Base-by-base conservation (phyloP, 2,329 filamentous ascomycete genomes). In the Phialophora chinensis region DNA sequence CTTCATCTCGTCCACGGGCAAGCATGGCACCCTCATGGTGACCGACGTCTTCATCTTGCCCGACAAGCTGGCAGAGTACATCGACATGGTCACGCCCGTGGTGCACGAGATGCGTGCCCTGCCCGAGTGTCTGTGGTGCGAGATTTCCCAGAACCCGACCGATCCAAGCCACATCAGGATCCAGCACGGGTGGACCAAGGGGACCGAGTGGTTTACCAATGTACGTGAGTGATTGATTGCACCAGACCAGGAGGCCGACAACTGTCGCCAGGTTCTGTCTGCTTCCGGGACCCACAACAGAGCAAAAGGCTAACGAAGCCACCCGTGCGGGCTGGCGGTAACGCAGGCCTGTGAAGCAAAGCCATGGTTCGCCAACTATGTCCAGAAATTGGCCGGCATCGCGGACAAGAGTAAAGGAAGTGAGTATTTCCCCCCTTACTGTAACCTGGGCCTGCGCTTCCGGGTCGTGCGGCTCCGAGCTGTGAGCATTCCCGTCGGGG, bases 41-140 rank as follows among this genome's bases (percentile, higher is more conserved):
- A 67, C 63, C 14, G 53, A 67, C 44, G n/a, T 67, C 44, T 67
- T 62, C 66, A 62, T 67, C 42, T 25, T 61, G 44, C 57, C 57
- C 1, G 44, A 58, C 44, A 65, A 62, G 42, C 58, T 65, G 17
- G 57, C 27, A 35, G 66, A 67, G n/a, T 65, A 62, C 53, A 31
- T 65, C n/a, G 44, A 52, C 12, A 42, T 67, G 31, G 62, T 65
- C 12, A 62, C 62, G 5, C 66, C 62, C n/a, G 58, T 62, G 42
- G 62, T 62, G 50, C 56, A 29, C 29, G 53, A 59, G 25, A 62
- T 67, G 52, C 66, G 66, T 33, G 62, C 27, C 44, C 35, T 61
- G 25, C 35, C 50, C 29, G 66, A 67, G 47, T 67, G 62, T 17
- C 42, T 65, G 33, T 65, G 61, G 33, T 67, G 66, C 58, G 62